phyloP scores from a whole-genome alignment of 2,329 filamentous ascomycete species.

The Stagonosporopsis cucurbitacearum region DNA sequence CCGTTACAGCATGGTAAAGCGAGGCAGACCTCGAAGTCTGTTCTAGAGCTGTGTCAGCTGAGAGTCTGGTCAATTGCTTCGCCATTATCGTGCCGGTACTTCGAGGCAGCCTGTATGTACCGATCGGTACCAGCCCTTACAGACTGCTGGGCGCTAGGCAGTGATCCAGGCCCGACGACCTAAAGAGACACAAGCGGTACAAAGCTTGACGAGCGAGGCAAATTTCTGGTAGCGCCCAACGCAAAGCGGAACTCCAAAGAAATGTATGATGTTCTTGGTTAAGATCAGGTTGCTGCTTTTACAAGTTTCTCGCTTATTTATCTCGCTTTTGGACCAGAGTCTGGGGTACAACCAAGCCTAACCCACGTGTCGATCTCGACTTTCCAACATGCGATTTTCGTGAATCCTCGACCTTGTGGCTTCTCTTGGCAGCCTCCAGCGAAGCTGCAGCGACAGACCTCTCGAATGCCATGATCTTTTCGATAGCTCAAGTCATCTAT shows the following conservation, averaged over 20 bases:
- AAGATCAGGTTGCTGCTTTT: constrained; percentile 9
- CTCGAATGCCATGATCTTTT: not conserved
- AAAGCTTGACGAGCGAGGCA: not conserved
- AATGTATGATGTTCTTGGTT: constrained; percentile 1
- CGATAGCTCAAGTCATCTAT: not conserved
- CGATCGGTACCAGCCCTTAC: not conserved
- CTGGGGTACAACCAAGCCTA: not conserved
- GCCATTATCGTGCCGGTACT: not conserved
- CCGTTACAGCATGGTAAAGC: constrained; percentile 13
- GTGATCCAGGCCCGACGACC: not conserved
- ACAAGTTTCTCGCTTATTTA: constrained; percentile 15
- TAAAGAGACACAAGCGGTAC: not conserved
- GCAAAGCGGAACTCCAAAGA: not conserved
- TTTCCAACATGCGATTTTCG: not conserved
- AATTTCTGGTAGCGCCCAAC: not conserved
- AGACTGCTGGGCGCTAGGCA: not conserved
- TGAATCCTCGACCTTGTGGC: not conserved
- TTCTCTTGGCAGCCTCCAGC: constrained; percentile 3
- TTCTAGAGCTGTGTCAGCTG: constrained; percentile 29
- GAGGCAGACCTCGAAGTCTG: constrained; percentile 18
- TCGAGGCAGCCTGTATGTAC: not conserved
- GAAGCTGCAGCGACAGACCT: not conserved
- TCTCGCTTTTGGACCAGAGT: not conserved
- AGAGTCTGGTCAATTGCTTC: constrained; percentile 2
- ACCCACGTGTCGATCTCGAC: constrained; percentile 4